Base-by-base conservation (phyloP, 305 asterid species). In the Fraxinus albicans region DNA sequence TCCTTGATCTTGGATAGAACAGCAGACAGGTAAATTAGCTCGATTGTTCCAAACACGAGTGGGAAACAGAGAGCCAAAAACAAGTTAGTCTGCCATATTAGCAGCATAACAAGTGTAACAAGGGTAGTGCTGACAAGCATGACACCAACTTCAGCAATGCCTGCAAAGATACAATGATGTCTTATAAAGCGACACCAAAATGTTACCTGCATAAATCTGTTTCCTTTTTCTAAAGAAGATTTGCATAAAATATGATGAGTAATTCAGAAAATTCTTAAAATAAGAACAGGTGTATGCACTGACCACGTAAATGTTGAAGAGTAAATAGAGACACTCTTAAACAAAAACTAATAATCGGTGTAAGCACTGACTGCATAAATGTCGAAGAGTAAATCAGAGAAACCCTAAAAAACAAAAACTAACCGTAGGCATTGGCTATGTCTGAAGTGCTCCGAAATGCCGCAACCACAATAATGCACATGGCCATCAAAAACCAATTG, bases 71-170 rank as follows among this genome's bases (percentile, higher is more conserved):
- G 77, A 17, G 97, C 98, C 23, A 94, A 25, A 36, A 92, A 33
- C 79, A 95, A 79, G 88, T 94, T 94, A 0, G 95, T 91, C 74
- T 89, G 97, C 99, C 98, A 97, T 80, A 97, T 95, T 19, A 97
- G 90, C 83, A 97, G 91, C 99, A 97, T 95, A 0, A 97, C 97
- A 21, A 97, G 92, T 0, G 99, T 97, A 82, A 97, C 98, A 82
- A 97, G 85, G 17, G 90, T 78, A 1, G 99, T 94, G 87, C 95
- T 97, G 13, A 95, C 98, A 0, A 97, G 84, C 99, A 97, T 97
- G 29, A 97, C 99, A 10, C 97, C 98, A 13, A 97, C 98, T 83
- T 95, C 99, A 69, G 99, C 99, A 73, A 95, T 94, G 86, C 99
- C 98, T 96, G 88, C 77, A 75, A 72, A 70, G 36, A 82, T 29